Evolutionary conservation across 371 early-diverging fungal species (phyloP).

Genomic region (Circinella umbellata): DNA sequence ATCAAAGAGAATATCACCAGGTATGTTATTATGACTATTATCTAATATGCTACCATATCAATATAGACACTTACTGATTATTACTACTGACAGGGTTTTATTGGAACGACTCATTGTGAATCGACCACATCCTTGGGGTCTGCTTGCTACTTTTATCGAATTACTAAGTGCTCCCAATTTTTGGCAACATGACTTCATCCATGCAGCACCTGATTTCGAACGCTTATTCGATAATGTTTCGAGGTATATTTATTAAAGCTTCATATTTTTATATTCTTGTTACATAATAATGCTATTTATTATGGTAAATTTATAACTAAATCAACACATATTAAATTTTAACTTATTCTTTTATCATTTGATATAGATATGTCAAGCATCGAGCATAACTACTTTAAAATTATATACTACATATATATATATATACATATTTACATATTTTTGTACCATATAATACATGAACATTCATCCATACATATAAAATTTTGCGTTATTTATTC

Average conservation of each 20-base stretch:
- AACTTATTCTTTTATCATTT: neutral
- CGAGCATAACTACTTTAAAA: neutral
- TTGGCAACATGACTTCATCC: slow-evolving; percentile 78
- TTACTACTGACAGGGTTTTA: slow-evolving; percentile 65
- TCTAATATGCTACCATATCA: neutral
- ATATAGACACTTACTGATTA: neutral
- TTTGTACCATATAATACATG: neutral
- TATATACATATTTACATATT: neutral
- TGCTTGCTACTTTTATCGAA: slow-evolving; percentile 94
- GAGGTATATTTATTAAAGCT: slow-evolving; percentile 35
- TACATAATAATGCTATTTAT: too few relatives aligned
- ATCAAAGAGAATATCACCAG: slow-evolving; percentile 93
- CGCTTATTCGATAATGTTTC: slow-evolving; percentile 70
- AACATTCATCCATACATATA: too few relatives aligned
- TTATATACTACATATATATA: neutral
- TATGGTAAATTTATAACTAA: neutral
- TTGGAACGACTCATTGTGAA: slow-evolving; percentile 96
- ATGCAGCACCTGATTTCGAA: slow-evolving; percentile 70
- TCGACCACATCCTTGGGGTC: slow-evolving; percentile 98
- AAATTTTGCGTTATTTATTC: too few relatives aligned
- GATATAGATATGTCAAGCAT: slow-evolving; percentile 10
- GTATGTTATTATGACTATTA: slow-evolving; percentile 14
- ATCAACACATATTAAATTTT: too few relatives aligned
- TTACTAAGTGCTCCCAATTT: slow-evolving; percentile 87
- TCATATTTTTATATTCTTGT: too few relatives aligned